Conservation (phyloP, 305 asterid genomes). For the Striga hermonthica region DNA sequence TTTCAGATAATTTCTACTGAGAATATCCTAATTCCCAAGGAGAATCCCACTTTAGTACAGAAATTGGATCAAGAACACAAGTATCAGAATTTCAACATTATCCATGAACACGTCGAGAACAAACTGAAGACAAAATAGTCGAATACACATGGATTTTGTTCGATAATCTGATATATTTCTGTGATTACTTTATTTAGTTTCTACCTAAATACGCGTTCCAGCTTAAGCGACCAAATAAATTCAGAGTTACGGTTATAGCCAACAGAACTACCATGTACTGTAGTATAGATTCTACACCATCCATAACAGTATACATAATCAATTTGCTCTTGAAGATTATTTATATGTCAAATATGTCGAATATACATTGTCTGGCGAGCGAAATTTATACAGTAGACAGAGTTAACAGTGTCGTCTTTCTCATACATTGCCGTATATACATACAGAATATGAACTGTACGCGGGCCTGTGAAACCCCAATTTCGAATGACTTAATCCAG, state of each 20-base stretch:
- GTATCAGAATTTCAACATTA: too few species aligned
- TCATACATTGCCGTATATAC: neutral
- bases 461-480: neutral
- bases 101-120: too few species aligned
- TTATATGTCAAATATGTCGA: neutral
- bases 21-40: too few species aligned
- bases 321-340: neutral
- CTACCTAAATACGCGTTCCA: too few species aligned
- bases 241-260: neutral
- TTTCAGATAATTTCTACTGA: too few species aligned
- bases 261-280: neutral
- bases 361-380: neutral
- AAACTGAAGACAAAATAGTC: too few species aligned
- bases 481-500: neutral
- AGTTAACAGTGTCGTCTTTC: neutral
- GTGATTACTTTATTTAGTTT: too few species aligned
- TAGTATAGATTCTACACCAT: neutral
- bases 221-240: too few species aligned
- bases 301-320: neutral
- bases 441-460: neutral
- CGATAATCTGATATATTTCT: too few species aligned
- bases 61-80: too few species aligned
- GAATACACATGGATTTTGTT: too few species aligned
- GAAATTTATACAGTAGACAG: constrained; percentile 11
- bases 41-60: too few species aligned